A percentile compares a stretch with the other conserved stretches of the same genome.
These are phyloP conservation scores for Tuber magnatum DNA, from an alignment of 495 filamentous ascomycete genomes.

Conservation along the genomic window DNA sequence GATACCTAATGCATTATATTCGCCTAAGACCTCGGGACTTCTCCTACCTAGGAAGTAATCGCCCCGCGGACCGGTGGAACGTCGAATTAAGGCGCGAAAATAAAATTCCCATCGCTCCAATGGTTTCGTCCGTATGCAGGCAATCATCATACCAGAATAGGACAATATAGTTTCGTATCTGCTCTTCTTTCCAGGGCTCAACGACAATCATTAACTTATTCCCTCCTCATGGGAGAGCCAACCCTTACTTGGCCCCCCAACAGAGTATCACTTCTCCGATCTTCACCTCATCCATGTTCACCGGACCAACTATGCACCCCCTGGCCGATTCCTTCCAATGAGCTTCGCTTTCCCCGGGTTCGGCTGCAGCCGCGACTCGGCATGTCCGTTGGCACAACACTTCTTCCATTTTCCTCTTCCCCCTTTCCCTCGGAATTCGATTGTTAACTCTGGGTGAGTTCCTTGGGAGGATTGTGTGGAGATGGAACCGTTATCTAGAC, in stretches of 20 bases:
- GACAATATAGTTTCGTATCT: neutral
- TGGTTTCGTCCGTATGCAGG: neutral
- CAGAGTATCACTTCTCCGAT: neutral
- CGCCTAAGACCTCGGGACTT: neutral
- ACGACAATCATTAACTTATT: neutral
- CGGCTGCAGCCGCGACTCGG: neutral
- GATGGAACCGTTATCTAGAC: slow-evolving; percentile 24
- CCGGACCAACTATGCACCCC: neutral
- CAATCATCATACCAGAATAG: neutral
- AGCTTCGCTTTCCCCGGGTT: neutral
- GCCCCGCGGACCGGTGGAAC: neutral
- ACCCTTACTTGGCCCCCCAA: neutral
- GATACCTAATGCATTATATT: neutral
- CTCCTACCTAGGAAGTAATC: neutral
- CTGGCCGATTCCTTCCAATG: neutral
- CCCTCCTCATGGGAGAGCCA: neutral
- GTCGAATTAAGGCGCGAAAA: neutral
- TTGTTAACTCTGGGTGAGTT: neutral
- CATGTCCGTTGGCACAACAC: neutral
- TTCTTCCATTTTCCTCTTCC: neutral
- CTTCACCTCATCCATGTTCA: neutral
- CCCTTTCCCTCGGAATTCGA: neutral
- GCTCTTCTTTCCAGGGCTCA: neutral
- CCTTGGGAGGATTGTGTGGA: neutral
- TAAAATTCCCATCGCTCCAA: neutral